These are phyloP conservation scores for Populus euphratica DNA, from an alignment of 345 rosid species.

Conservation along the genomic window DNA sequence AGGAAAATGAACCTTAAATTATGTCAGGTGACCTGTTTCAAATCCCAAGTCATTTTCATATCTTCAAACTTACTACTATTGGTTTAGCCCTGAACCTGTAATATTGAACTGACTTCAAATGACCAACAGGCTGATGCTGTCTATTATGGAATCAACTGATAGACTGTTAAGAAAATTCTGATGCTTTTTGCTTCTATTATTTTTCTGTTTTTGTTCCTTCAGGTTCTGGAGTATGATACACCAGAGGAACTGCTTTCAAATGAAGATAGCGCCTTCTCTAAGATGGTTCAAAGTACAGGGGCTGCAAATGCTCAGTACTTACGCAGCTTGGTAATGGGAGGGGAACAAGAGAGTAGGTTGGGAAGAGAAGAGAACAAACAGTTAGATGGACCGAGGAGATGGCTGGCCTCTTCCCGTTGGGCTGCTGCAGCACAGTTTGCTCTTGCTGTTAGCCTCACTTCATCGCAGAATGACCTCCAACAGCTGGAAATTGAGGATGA, in stretches of 20 bases:
- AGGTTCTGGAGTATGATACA: constrained; percentile 87
- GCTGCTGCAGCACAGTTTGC: constrained; percentile 84
- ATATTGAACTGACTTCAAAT: too few relatives aligned
- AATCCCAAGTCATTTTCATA: too few relatives aligned
- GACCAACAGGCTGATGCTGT: too few relatives aligned
- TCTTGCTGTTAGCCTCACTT: constrained; percentile 71
- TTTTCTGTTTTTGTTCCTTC: constrained; percentile 5
- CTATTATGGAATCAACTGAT: neutral
- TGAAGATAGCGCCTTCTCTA: constrained; percentile 78
- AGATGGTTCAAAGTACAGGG: constrained; percentile 97
- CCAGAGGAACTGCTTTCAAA: constrained; percentile 72
- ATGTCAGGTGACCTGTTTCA: too few relatives aligned
- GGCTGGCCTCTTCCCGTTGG: constrained; percentile 82
- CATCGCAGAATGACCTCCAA: constrained; percentile 68
- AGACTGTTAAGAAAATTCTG: neutral
- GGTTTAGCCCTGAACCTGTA: too few relatives aligned
- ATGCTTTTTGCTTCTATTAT: neutral
- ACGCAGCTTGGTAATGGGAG: constrained; percentile 59
- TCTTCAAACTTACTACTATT: too few relatives aligned
- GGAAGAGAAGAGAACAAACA: constrained; percentile 37
- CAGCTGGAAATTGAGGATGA: constrained; percentile 56
- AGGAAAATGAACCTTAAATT: too few relatives aligned
- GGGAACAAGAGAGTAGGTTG: constrained; percentile 37
- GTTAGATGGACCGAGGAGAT: constrained; percentile 64
- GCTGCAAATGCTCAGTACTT: constrained; percentile 91